Percentiles rank a stretch among this genome's conserved stretches.
phyloP scores from a whole-genome alignment of 2,329 filamentous ascomycete species.

The Aureobasidium lini region DNA sequence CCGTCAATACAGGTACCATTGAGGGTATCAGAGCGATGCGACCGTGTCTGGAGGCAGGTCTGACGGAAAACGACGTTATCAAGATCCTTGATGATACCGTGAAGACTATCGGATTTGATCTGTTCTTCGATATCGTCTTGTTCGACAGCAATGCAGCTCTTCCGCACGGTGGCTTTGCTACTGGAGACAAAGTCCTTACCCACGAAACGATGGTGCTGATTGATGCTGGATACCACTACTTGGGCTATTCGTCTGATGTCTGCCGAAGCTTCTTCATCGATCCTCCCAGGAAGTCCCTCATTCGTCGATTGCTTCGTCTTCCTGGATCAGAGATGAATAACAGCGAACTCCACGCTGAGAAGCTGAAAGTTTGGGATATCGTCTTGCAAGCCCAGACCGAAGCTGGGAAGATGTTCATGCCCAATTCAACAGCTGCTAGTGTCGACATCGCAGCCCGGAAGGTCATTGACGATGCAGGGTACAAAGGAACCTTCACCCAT shows the following conservation, averaged over 20 bases:
- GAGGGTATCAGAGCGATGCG: conserved; percentile 53
- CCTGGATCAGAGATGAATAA: conserved; percentile 11
- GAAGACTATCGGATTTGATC: conserved; percentile 45
- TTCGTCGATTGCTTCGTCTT: not conserved
- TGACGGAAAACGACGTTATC: conserved; percentile 53
- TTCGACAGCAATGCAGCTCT: conserved; percentile 51
- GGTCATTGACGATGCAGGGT: conserved; percentile 52
- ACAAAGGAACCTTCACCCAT: conserved; percentile 54
- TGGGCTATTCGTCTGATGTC: conserved; percentile 58
- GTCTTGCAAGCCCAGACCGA: conserved; percentile 56
- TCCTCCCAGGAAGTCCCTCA: not conserved
- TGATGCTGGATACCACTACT: conserved; percentile 52
- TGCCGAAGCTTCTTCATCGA: conserved; percentile 52
- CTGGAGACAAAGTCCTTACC: conserved; percentile 44
- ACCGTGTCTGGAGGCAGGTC: conserved; percentile 45
- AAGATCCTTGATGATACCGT: conserved; percentile 50
- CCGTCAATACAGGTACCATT: conserved; percentile 58
- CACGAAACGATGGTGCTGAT: conserved; percentile 53
- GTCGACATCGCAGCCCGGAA: conserved; percentile 54
- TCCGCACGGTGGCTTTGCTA: conserved; percentile 47
- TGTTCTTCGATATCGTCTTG: conserved; percentile 58
- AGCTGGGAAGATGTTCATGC: conserved; percentile 43
- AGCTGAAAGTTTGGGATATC: conserved; percentile 51
- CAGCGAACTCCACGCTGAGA: conserved; percentile 33
- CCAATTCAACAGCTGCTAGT: conserved; percentile 49